These are phyloP conservation scores for Hibiscus tridactylites DNA, from an alignment of 345 rosid genomes.

Conservation along the genomic window DNA sequence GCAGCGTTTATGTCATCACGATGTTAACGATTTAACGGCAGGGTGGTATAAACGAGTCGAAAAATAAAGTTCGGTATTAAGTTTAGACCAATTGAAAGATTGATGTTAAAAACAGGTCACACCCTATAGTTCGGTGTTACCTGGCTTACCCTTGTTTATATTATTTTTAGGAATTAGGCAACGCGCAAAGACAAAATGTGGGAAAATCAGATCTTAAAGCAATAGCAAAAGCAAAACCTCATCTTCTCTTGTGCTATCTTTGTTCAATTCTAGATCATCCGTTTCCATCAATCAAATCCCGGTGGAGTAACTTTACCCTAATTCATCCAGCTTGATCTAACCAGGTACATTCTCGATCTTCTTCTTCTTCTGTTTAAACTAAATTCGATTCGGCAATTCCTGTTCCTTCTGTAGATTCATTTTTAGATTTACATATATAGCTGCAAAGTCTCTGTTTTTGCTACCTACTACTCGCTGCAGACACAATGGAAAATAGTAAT, in stretches of 20 bases:
- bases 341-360: not conserved
- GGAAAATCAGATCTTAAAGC: slow-evolving; percentile 4
- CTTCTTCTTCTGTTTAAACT: not conserved
- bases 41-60: no score
- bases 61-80: no score
- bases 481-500: not conserved
- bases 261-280: not conserved
- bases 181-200: slow-evolving; percentile 1
- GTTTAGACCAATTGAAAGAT: no score
- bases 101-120: no score
- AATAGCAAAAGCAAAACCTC: slow-evolving; percentile 2
- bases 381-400: not conserved
- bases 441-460: not conserved
- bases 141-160: no score
- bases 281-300: not conserved
- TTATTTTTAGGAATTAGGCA: not conserved
- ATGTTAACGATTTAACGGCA: no score
- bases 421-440: not conserved
- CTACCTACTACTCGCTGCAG: not conserved
- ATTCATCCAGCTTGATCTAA: not conserved
- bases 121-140: no score
- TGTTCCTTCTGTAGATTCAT: not conserved
- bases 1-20: no score
- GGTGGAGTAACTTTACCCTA: not conserved
- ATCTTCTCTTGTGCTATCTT: not conserved